Evolutionary conservation across 352 stramenopile genomes (phyloP).

Genomic region (Globisporangium recalcitrans): DNA sequence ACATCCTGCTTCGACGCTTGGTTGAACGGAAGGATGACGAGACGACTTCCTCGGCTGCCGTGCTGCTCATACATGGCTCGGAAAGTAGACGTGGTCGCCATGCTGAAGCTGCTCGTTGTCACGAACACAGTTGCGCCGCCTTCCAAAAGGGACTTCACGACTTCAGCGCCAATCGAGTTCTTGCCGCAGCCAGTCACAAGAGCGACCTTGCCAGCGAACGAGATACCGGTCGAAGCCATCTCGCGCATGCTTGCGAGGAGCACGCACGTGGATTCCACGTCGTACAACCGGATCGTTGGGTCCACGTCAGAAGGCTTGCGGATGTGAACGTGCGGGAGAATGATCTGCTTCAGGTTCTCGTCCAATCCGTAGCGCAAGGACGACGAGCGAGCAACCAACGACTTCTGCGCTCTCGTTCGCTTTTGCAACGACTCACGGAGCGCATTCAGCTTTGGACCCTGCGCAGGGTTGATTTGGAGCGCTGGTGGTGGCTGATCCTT

Average conservation of each 20-base stretch:
- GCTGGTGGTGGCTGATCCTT: no score
- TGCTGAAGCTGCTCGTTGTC: conserved; percentile 77
- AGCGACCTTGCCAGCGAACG: conserved; percentile 81
- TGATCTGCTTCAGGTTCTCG: conserved; percentile 61
- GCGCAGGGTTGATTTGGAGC: no score
- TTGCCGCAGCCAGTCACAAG: conserved; percentile 81
- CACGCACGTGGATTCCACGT: conserved; percentile 75
- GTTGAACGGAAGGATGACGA: conserved; percentile 85
- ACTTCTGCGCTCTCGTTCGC: no score
- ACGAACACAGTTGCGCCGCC: conserved; percentile 82
- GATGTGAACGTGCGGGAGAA: conserved; percentile 71
- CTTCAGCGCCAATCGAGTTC: conserved; percentile 81
- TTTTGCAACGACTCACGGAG: no score
- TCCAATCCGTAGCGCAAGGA: conserved; percentile 44
- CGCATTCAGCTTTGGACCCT: no score
- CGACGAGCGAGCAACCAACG: conserved; percentile 23
- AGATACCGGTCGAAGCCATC: conserved; percentile 78
- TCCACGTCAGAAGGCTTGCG: conserved; percentile 70
- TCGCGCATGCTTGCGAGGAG: conserved; percentile 81
- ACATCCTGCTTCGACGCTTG: conserved; percentile 80
- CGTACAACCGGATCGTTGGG: conserved; percentile 74
- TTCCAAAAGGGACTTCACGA: conserved; percentile 82
- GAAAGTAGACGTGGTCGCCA: conserved; percentile 52
- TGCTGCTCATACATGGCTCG: conserved; percentile 83
- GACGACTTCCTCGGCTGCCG: conserved; percentile 67